These are phyloP conservation scores for Aspergillus wentii DNA, from an alignment of 495 filamentous ascomycete genomes.

Conservation along the genomic window DNA sequence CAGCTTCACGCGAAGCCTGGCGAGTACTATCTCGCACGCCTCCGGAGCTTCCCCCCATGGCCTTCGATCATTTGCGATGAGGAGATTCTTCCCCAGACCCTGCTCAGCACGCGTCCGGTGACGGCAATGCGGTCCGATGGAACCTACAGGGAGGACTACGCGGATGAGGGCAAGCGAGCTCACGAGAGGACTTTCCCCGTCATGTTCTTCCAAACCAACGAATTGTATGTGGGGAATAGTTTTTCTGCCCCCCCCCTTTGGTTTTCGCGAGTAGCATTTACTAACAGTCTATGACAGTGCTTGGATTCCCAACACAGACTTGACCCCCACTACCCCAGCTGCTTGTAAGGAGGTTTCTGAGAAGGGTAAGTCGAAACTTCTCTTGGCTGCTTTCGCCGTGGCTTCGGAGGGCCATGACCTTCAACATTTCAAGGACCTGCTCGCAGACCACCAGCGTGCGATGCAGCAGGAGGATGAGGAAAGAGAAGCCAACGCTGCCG, in stretches of 20 bases:
- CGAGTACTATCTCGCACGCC: slow-evolving; percentile 77
- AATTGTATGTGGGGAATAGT: slow-evolving; percentile 67
- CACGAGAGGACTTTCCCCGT: slow-evolving; percentile 83
- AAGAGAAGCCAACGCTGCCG: slow-evolving; percentile 50
- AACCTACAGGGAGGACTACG: slow-evolving; percentile 75
- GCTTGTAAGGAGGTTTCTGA: slow-evolving; percentile 57
- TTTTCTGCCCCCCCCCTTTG: neutral
- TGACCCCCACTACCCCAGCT: slow-evolving; percentile 67
- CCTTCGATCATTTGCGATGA: slow-evolving; percentile 88
- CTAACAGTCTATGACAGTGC: slow-evolving; percentile 49
- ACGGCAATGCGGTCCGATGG: slow-evolving; percentile 76
- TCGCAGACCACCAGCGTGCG: slow-evolving; percentile 55
- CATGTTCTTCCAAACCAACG: slow-evolving; percentile 90
- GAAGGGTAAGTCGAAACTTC: slow-evolving; percentile 68
- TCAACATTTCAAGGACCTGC: slow-evolving; percentile 69
- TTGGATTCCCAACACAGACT: slow-evolving; percentile 77
- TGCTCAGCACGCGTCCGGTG: slow-evolving; percentile 70
- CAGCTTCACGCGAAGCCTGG: slow-evolving; percentile 79
- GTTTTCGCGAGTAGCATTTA: neutral
- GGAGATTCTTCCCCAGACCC: slow-evolving; percentile 73
- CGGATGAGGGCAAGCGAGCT: slow-evolving; percentile 75
- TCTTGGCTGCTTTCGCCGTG: slow-evolving; percentile 68
- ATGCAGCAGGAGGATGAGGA: slow-evolving; percentile 60
- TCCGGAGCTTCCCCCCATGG: slow-evolving; percentile 89
- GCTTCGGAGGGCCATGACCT: slow-evolving; percentile 68